Conservation (phyloP, 2,329 filamentous ascomycete genomes). For the Cladosporium sp. region DNA sequence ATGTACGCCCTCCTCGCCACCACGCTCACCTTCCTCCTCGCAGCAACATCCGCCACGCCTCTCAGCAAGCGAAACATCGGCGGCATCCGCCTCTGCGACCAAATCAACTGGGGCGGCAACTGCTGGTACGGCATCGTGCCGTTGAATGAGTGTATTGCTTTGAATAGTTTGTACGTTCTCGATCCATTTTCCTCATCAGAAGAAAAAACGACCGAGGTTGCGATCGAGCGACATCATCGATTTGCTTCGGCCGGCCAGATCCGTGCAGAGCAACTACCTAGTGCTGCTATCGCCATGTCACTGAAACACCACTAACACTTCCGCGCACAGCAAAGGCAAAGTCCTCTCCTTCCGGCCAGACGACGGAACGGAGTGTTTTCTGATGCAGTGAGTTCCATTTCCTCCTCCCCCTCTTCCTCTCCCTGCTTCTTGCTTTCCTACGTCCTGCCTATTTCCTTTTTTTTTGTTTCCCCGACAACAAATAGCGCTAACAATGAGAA, state of each 20-base stretch:
- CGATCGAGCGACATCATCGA: no score
- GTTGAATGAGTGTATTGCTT: constrained; percentile 30
- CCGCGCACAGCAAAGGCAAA: constrained; percentile 27
- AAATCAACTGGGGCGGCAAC: constrained; percentile 32
- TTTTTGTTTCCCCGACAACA: not conserved
- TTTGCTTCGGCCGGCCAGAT: no score
- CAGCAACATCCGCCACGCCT: constrained; percentile 1
- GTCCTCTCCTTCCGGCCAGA: constrained; percentile 30
- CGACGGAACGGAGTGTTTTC: constrained; percentile 31
- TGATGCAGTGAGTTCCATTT: constrained; percentile 33
- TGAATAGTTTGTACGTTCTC: constrained; percentile 34
- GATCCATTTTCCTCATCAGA: not conserved
- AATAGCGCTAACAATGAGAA: no score
- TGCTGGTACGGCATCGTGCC: constrained; percentile 30
- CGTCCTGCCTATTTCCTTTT: no score
- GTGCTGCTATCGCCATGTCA: no score
- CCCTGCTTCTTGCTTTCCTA: not conserved
- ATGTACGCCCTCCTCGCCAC: not conserved
- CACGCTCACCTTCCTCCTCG: not conserved
- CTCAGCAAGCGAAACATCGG: constrained; percentile 29
- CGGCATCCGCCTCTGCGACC: constrained; percentile 37
- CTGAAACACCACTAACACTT: no score
- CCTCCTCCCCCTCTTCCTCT: not conserved
- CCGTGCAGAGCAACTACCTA: no score
- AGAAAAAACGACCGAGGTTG: no score